A percentile compares a stretch with the other conserved stretches of the same genome.
Evolutionary conservation across 768 basidiomycete species (phyloP).

Genomic region (Agrocybe pediades): DNA sequence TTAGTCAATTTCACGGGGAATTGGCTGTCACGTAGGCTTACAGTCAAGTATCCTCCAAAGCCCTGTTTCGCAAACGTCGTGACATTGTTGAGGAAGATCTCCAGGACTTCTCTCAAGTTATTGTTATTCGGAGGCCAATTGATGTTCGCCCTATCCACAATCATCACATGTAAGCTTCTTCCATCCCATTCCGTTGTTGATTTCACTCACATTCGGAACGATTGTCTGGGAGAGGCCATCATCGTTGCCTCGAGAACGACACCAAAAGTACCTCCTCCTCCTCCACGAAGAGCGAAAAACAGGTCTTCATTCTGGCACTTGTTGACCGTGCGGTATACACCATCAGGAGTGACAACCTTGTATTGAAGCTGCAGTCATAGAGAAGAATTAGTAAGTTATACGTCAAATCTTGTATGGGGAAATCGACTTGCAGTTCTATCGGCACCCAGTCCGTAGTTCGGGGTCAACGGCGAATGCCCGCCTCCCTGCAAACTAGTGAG

Average conservation of each 20-base stretch:
- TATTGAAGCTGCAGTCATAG: constrained; percentile 43
- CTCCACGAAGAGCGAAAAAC: constrained; percentile 54
- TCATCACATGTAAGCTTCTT: neutral
- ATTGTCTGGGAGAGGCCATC: constrained; percentile 36
- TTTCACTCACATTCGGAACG: constrained; percentile 14
- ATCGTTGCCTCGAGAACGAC: constrained; percentile 39
- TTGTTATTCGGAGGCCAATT: too few relatives aligned
- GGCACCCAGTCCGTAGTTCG: constrained; percentile 45
- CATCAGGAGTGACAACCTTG: constrained; percentile 56
- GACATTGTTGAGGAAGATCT: too few relatives aligned
- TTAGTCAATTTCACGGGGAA: neutral
- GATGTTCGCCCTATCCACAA: constrained; percentile 33
- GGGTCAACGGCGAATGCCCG: constrained; percentile 44
- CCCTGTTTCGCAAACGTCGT: too few relatives aligned
- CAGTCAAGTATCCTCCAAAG: constrained; percentile 35
- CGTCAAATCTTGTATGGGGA: neutral
- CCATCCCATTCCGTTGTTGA: too few relatives aligned
- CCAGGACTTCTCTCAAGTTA: too few relatives aligned
- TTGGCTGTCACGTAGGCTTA: constrained; percentile 1
- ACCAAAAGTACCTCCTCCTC: constrained; percentile 50
- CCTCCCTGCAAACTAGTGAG: constrained; percentile 32
- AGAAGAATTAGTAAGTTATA: neutral
- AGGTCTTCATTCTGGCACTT: constrained; percentile 51
- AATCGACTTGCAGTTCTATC: constrained; percentile 47
- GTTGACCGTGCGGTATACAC: constrained; percentile 44